Percentiles rank a stretch among this genome's conserved stretches.
phyloP scores from a whole-genome alignment of 768 basidiomycete genomes.

The Leccinum barrowsii region DNA sequence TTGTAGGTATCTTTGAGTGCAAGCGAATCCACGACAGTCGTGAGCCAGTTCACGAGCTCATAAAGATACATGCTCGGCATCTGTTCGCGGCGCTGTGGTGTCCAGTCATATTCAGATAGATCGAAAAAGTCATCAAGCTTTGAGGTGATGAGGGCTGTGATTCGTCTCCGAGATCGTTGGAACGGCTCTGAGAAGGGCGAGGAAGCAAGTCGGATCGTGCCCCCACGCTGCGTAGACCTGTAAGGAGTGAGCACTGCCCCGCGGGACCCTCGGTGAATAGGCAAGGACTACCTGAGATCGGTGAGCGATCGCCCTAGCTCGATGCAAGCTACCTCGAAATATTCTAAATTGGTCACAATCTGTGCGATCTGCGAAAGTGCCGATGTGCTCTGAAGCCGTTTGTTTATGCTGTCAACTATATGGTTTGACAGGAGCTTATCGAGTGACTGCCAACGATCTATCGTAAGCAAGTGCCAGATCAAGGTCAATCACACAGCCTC shows the following conservation, averaged over 20 bases:
- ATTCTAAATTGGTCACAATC: constrained; percentile 88
- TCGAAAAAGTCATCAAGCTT: constrained; percentile 97
- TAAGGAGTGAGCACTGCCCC: constrained; percentile 2
- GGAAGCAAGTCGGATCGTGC: constrained; percentile 67
- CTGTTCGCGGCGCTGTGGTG: constrained; percentile 62
- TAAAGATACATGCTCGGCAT: constrained; percentile 92
- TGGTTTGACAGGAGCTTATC: constrained; percentile 75
- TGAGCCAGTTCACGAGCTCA: constrained; percentile 94
- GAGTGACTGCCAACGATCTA: constrained; percentile 56
- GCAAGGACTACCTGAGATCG: constrained; percentile 61
- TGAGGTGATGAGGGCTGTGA: constrained; percentile 78
- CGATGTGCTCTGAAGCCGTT: constrained; percentile 68
- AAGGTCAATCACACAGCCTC: constrained; percentile 5
- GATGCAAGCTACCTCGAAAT: constrained; percentile 79
- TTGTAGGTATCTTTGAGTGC: constrained; percentile 82
- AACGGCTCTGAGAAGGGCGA: constrained; percentile 69
- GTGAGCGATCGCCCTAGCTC: constrained; percentile 86
- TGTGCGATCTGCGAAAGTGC: constrained; percentile 90
- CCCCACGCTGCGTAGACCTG: constrained; percentile 82
- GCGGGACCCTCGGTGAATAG: background rate
- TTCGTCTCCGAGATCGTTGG: constrained; percentile 64
- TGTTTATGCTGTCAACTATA: constrained; percentile 73
- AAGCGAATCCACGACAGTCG: constrained; percentile 90
- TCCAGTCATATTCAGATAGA: constrained; percentile 94
- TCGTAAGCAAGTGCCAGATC: constrained; percentile 2